Percentiles rank a stretch among this genome's conserved stretches.
phyloP scores from a whole-genome alignment of 352 stramenopile genomes.

The Peronospora belbahrii region DNA sequence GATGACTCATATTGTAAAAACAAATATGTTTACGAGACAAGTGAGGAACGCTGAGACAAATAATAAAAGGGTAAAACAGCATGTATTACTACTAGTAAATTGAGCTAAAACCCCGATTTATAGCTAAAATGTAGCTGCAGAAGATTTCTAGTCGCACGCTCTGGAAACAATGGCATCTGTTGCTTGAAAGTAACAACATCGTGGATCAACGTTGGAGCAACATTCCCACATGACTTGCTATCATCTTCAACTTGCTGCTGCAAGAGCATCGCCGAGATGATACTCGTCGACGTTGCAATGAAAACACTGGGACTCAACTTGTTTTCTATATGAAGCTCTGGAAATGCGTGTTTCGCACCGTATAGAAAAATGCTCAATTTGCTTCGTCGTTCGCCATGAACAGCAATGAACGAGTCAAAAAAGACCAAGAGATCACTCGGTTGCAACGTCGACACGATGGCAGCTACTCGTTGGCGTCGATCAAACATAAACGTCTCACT shows the following conservation, averaged over 20 bases:
- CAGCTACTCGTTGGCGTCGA: constrained; percentile 40
- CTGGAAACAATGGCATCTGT: constrained; percentile 57
- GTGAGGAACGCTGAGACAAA: no score
- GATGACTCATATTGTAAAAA: no score
- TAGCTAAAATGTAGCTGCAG: constrained; percentile 13
- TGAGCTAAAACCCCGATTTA: no score
- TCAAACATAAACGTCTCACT: constrained; percentile 67
- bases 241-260: constrained; percentile 12
- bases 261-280: constrained; percentile 35
- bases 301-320: neutral
- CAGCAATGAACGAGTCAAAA: constrained; percentile 50
- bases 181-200: constrained; percentile 57
- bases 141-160: constrained; percentile 26
- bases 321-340: constrained; percentile 17
- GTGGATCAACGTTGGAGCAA: constrained; percentile 22
- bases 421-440: constrained; percentile 44
- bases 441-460: constrained; percentile 39
- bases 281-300: constrained; percentile 9
- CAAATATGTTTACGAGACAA: no score
- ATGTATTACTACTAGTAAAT: no score
- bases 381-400: constrained; percentile 23
- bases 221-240: neutral
- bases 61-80: no score
- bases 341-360: constrained; percentile 43
- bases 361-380: constrained; percentile 54